These are phyloP conservation scores for Sanghuangporus baumii DNA, from an alignment of 1,284 basidiomycete species.

Conservation along the genomic window DNA sequence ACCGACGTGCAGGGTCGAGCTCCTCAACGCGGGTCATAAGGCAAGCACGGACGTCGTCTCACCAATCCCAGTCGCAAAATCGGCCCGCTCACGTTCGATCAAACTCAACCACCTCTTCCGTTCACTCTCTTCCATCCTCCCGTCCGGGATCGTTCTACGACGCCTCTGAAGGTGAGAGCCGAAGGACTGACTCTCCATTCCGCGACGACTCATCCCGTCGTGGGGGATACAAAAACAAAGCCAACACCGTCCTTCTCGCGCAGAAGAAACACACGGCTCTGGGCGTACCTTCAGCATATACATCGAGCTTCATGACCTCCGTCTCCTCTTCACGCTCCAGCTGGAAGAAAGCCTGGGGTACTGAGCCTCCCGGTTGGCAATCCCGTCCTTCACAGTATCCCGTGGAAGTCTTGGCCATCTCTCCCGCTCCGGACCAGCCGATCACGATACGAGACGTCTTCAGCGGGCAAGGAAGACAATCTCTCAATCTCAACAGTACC, in stretches of 20 bases:
- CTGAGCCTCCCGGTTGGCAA: conserved; percentile 80
- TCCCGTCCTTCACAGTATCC: conserved; percentile 62
- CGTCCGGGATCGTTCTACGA: conserved; percentile 73
- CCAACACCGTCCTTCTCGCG: conserved; percentile 58
- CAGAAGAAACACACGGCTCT: conserved; percentile 70
- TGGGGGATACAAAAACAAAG: conserved; percentile 26
- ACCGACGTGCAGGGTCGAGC: conserved; percentile 65
- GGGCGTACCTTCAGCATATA: conserved; percentile 41
- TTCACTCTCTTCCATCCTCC: conserved; percentile 65
- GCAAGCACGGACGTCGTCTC: conserved; percentile 39
- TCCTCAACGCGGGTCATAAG: conserved; percentile 74
- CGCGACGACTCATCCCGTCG: conserved; percentile 45
- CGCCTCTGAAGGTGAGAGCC: conserved; percentile 57
- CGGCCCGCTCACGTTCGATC: conserved; percentile 51
- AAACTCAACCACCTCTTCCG: conserved; percentile 69
- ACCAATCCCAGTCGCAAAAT: conserved; percentile 23
- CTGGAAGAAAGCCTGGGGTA: conserved; percentile 84
- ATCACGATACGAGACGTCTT: conserved; percentile 68
- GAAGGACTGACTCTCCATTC: conserved; percentile 50
- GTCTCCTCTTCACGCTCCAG: conserved; percentile 53
- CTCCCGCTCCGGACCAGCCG: conserved; percentile 46
- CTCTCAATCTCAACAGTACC: conserved; percentile 34
- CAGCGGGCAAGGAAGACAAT: conserved; percentile 45
- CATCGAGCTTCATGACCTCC: conserved; percentile 24
- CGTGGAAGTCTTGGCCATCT: conserved; percentile 66